Evolutionary conservation across 2,329 filamentous ascomycete species (phyloP).

Genomic region (Ascochyta clinopodiicola): DNA sequence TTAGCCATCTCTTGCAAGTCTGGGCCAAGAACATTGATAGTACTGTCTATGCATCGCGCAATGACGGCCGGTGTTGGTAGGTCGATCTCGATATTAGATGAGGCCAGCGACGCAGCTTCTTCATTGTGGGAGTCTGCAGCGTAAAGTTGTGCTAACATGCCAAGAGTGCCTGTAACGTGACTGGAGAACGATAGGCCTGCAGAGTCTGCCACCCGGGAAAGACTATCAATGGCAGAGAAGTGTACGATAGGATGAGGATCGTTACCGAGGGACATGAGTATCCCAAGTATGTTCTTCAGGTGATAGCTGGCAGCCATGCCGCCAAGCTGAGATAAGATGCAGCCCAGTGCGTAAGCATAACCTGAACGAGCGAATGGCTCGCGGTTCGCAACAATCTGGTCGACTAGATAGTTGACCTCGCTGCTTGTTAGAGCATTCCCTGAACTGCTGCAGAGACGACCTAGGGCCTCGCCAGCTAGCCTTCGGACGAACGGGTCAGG

Average conservation of each 20-base stretch:
- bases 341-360: constrained; percentile 90
- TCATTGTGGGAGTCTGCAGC: constrained; percentile 89
- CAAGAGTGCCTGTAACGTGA: constrained; percentile 88
- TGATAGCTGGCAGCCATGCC: constrained; percentile 98
- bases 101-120: constrained; percentile 78
- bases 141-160: constrained; percentile 93
- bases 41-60: constrained; percentile 87
- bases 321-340: constrained; percentile 92
- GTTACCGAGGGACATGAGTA: constrained; percentile 96
- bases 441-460: constrained; percentile 81
- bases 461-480: constrained; percentile 83
- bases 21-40: constrained; percentile 94
- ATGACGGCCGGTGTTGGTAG: constrained; percentile 82
- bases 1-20: constrained; percentile 93
- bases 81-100: constrained; percentile 89
- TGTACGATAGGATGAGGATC: constrained; percentile 95
- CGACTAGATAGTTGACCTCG: constrained; percentile 89
- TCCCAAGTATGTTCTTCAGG: constrained; percentile 94
- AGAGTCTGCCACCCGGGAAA: constrained; percentile 86
- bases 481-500: constrained; percentile 85
- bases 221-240: constrained; percentile 91
- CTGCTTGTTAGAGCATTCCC: constrained; percentile 88
- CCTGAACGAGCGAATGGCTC: constrained; percentile 93
- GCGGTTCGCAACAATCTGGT: constrained; percentile 91
- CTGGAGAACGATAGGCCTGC: constrained; percentile 90